Conservation (phyloP, 73 alveolate genomes). For the Tetrahymena borealis region DNA sequence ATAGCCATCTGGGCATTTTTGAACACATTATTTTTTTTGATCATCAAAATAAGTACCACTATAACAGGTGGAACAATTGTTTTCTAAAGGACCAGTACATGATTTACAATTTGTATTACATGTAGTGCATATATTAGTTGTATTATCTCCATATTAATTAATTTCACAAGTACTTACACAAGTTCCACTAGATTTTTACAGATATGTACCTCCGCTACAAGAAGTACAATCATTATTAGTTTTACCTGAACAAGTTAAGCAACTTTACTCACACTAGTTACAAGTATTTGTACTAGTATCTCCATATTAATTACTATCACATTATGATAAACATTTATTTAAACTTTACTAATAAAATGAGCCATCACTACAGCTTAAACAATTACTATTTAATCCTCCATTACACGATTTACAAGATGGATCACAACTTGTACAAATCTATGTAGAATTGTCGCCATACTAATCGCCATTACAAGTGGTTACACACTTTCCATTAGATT, state of each 20-base stretch:
- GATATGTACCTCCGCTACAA: neutral
- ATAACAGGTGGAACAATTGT: neutral
- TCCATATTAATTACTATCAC: neutral
- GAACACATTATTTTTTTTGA: neutral
- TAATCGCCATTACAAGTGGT: neutral
- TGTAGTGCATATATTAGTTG: neutral
- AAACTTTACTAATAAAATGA: no score
- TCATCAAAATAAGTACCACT: neutral
- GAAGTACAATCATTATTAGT: neutral
- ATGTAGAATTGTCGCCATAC: neutral
- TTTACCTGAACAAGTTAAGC: neutral
- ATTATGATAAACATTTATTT: neutral
- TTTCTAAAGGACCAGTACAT: neutral
- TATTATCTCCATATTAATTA: neutral
- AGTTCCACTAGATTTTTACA: neutral
- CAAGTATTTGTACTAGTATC: neutral
- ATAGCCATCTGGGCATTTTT: neutral
- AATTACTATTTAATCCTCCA: neutral
- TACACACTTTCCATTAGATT: neutral
- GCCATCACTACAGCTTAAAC: neutral
- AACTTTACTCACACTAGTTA: neutral
- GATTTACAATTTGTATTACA: neutral
- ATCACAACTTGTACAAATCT: neutral
- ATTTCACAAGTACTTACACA: neutral
- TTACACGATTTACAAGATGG: neutral